Evolutionary conservation across 2,329 filamentous ascomycete species (phyloP).

Genomic region (Trichophyton benhamiae): DNA sequence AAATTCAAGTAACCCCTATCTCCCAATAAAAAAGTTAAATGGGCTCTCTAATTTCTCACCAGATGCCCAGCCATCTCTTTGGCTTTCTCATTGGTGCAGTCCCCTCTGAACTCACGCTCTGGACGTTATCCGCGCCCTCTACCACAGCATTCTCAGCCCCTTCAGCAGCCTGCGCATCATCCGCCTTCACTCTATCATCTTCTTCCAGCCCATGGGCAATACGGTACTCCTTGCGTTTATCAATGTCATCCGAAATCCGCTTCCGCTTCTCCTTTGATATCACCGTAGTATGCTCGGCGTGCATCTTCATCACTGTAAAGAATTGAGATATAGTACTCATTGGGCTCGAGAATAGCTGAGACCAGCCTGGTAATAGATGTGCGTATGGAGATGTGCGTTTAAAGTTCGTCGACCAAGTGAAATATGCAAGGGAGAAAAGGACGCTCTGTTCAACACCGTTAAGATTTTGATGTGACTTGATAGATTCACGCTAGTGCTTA

Average conservation of each 20-base stretch:
- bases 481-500: conserved; percentile 33
- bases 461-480: not conserved
- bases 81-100: conserved; percentile 38
- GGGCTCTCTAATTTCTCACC: conserved; percentile 35
- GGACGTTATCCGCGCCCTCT: conserved; percentile 18
- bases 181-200: conserved; percentile 25
- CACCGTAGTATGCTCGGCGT: conserved; percentile 58
- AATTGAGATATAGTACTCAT: conserved; percentile 53
- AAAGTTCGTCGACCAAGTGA: conserved; percentile 69
- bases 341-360: conserved; percentile 58
- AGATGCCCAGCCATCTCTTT: conserved; percentile 80
- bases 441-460: conserved; percentile 43
- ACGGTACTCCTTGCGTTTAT: conserved; percentile 74
- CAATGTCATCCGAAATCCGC: conserved; percentile 67
- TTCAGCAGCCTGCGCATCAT: conserved; percentile 9
- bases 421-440: conserved; percentile 54
- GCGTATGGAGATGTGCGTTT: conserved; percentile 64
- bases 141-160: not conserved
- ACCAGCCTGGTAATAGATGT: conserved; percentile 61
- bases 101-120: conserved; percentile 13
- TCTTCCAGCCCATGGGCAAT: conserved; percentile 70
- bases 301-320: conserved; percentile 61
- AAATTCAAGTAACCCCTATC: not conserved
- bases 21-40: not conserved
- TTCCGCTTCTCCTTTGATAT: conserved; percentile 60